Percentiles rank a stretch among this genome's conserved stretches.
These are phyloP conservation scores for Lachancea kluyveri DNA, from an alignment of 805 yeast genomes.

Conservation along the genomic window DNA sequence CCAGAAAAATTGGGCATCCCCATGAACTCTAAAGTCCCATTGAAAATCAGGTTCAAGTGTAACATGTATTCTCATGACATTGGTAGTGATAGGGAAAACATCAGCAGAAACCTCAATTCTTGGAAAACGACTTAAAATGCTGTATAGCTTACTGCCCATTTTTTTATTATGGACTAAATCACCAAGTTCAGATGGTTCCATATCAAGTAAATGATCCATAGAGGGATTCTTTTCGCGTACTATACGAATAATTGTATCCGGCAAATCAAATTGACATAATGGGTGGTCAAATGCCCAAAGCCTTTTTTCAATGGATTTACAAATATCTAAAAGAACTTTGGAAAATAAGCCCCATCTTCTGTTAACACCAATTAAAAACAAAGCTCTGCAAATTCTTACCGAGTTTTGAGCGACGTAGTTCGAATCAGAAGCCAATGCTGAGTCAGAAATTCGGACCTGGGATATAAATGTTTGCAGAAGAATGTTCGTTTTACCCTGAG, in stretches of 20 bases:
- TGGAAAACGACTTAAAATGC: slow-evolving; percentile 68
- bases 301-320: slow-evolving; percentile 79
- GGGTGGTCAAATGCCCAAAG: slow-evolving; percentile 93
- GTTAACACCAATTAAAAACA: slow-evolving; percentile 79
- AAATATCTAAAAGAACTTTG: slow-evolving; percentile 66
- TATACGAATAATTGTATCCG: slow-evolving; percentile 55
- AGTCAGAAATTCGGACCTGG: slow-evolving; percentile 60
- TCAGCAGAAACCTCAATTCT: slow-evolving; percentile 67
- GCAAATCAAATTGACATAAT: slow-evolving; percentile 76
- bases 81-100: slow-evolving; percentile 80
- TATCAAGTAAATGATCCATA: slow-evolving; percentile 67
- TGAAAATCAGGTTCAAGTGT: slow-evolving; percentile 65
- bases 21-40: slow-evolving; percentile 83
- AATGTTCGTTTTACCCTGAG: slow-evolving; percentile 83
- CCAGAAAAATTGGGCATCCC: slow-evolving; percentile 86
- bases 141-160: slow-evolving; percentile 60
- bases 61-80: slow-evolving; percentile 78
- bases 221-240: slow-evolving; percentile 59
- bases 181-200: slow-evolving; percentile 74
- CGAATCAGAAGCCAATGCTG: slow-evolving; percentile 79
- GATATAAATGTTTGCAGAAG: slow-evolving; percentile 86
- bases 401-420: slow-evolving; percentile 95
- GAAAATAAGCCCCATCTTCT: slow-evolving; percentile 88
- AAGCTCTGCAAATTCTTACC: slow-evolving; percentile 86
- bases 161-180: slow-evolving; percentile 79